phyloP scores from a whole-genome alignment of 1,284 basidiomycete genomes.

The Fomitiporia mediterranea region DNA sequence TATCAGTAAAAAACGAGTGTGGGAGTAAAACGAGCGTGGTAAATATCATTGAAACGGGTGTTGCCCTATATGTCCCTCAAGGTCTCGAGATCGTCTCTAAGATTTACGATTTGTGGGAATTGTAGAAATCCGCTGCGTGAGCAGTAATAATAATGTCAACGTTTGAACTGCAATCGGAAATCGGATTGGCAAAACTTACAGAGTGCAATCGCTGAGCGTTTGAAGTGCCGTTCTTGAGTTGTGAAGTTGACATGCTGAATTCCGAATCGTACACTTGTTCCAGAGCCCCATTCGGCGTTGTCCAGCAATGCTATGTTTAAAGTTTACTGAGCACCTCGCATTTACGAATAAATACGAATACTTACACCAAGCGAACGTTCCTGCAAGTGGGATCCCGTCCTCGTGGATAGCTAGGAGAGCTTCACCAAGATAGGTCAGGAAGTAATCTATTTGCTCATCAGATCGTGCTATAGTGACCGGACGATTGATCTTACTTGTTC shows the following conservation, averaged over 20 bases:
- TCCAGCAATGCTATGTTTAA: constrained; percentile 38
- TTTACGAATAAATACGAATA: neutral
- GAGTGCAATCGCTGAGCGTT: neutral
- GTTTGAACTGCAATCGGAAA: neutral
- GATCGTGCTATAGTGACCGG: neutral
- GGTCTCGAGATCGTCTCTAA: too few species aligned
- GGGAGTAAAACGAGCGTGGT: too few species aligned
- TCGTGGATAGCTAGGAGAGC: constrained; percentile 39
- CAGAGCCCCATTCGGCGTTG: constrained; percentile 42
- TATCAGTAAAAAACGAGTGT: too few species aligned
- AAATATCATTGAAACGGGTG: too few species aligned
- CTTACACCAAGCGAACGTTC: constrained; percentile 41
- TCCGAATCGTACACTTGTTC: constrained; percentile 38
- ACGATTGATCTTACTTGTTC: constrained; percentile 34
- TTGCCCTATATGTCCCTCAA: too few species aligned
- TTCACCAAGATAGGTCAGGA: constrained; percentile 40
- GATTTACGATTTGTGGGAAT: neutral
- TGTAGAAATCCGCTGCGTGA: constrained; percentile 29
- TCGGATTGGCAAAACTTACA: constrained; percentile 1
- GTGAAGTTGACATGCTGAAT: constrained; percentile 48
- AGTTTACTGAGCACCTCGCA: constrained; percentile 4
- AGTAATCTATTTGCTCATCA: constrained; percentile 32
- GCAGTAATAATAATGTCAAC: neutral
- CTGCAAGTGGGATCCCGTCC: constrained; percentile 39
- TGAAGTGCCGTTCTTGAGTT: constrained; percentile 29